Evolutionary conservation across 2,329 filamentous ascomycete genomes (phyloP), one percentile per base, ranked within the genome.

Genomic region (Epichloe sylvatica): DNA sequence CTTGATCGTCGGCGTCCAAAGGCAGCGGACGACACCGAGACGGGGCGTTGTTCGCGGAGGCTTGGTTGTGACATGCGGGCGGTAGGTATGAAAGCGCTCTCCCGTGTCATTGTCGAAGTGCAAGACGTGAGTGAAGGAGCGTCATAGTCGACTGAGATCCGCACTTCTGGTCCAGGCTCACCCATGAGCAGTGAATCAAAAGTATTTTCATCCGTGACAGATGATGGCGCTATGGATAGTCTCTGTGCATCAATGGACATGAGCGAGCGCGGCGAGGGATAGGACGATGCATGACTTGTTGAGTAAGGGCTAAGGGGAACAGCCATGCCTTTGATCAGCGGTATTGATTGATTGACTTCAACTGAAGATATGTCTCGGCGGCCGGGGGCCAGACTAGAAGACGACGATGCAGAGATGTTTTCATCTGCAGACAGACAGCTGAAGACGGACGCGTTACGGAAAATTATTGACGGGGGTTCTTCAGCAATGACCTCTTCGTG

Each of bases 211-310:
- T 89, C 85, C 1, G 78, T 77, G 41, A 83, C 71, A 0, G 84
- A 89, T 1, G 85, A 90, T 5, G 83, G 80, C 2, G 85, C 81
- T 2, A 85, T 89, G 5, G 84, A 86, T 30, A 88, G 77, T 19
- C 83, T 77, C 48, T 85, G 81, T 1, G 78, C 78, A 54, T 90
- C 85, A 49, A 86, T 81, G 4, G 79, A 81, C 64, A 85, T 70
- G 51, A 81, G 72, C 52, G 83, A 77, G 48, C 83, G 77, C 0
- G 84, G 85, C 5, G 84, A 88, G 1, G 84, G 76, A 21, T 57
- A 51, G 60, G 81, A 75, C 0, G 84, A 79, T 46, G 80, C 70
- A 54, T 78, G 74, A 46, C 77, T 75, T 52, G 78, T 76, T 39
- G 84, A 77, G 48, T 82, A 80, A 8, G 84, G 81, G 63, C 83